Evolutionary conservation across 176 grass and related monocot species (phyloP).

Genomic region (Raddia distichophylla): DNA sequence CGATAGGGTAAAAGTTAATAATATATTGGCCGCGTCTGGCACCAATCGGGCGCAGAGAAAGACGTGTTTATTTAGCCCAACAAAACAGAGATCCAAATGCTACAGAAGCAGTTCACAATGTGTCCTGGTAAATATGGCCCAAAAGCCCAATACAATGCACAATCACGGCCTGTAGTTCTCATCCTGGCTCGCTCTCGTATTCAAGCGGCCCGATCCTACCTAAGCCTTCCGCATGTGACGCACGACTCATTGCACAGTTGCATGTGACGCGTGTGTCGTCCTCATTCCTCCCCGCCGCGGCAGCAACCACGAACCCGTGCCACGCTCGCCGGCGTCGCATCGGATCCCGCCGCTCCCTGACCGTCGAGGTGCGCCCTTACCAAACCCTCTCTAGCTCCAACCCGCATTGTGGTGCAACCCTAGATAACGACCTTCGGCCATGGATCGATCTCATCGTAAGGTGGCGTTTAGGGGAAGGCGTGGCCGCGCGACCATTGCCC

Average conservation of each 20-base stretch:
- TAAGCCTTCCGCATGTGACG: not conserved
- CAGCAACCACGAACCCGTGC: not conserved
- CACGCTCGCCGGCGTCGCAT: not conserved
- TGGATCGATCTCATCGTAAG: not conserved
- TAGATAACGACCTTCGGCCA: not conserved
- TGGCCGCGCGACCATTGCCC: conserved; percentile 1
- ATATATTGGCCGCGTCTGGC: too few species aligned
- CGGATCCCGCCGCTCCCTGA: not conserved
- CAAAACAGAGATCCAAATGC: too few species aligned
- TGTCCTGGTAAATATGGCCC: too few species aligned
- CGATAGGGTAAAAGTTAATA: too few species aligned
- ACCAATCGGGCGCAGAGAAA: too few species aligned
- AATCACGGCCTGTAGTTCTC: too few species aligned
- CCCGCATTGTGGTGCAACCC: not conserved
- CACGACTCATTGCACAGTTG: not conserved
- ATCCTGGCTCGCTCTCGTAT: not conserved
- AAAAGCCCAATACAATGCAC: too few species aligned
- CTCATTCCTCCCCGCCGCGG: not conserved
- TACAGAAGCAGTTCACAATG: too few species aligned
- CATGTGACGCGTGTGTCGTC: not conserved
- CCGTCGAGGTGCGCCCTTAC: conserved; percentile 23
- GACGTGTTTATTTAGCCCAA: too few species aligned
- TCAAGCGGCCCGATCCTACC: not conserved
- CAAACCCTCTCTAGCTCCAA: not conserved
- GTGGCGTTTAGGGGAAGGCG: not conserved